Conservation (phyloP, 2,329 filamentous ascomycete genomes). For the Cercospora brassicicola region DNA sequence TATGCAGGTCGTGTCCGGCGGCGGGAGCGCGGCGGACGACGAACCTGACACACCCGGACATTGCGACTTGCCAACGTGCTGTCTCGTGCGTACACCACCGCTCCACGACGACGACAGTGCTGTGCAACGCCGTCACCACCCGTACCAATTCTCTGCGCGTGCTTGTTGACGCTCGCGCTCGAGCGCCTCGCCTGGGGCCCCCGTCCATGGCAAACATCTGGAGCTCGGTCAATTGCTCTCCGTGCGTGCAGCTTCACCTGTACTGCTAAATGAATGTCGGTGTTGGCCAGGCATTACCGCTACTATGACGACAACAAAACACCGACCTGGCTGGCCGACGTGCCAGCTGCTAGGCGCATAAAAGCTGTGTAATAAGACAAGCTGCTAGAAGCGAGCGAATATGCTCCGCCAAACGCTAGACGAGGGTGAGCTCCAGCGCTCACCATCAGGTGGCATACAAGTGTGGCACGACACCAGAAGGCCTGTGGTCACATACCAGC, state of each 20-base stretch:
- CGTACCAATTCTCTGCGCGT: background rate
- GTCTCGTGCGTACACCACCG: background rate
- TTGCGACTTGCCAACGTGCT: conserved; percentile 1
- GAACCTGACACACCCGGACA: background rate
- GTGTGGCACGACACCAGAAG: background rate
- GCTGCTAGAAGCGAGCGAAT: background rate
- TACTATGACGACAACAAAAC: conserved; percentile 17
- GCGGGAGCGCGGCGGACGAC: background rate
- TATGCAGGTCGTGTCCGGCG: background rate
- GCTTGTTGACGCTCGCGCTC: background rate
- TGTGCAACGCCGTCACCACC: background rate
- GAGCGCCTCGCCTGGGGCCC: background rate
- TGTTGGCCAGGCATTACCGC: conserved; percentile 21
- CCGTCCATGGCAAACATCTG: conserved; percentile 3
- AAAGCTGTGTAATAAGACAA: background rate
- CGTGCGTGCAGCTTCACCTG: background rate
- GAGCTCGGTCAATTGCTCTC: background rate
- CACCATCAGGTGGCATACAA: background rate
- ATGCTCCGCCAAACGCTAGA: background rate
- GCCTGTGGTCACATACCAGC: background rate
- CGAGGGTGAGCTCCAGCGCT: background rate
- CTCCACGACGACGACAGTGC: background rate
- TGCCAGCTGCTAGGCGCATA: background rate
- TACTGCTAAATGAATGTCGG: background rate
- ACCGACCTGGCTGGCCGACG: background rate